Evolutionary conservation across 345 rosid species (phyloP), one percentile per base, ranked within the genome.

Genomic region (Moricandia arvensis): DNA sequence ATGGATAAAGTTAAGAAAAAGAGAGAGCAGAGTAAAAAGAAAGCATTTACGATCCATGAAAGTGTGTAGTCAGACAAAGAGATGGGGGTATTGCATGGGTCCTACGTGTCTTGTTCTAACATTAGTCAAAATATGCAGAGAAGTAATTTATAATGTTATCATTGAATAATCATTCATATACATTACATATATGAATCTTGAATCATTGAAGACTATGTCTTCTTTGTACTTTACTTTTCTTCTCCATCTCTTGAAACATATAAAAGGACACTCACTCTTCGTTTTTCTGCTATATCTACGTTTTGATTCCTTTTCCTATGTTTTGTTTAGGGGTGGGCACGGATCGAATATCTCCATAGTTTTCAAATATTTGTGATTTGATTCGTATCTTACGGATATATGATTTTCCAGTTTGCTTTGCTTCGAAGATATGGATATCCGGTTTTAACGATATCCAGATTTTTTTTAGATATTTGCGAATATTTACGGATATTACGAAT

Each of bases 31-130:
- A 29, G 77, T 72, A 73, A 68, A 78, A 47, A 60, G 69, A 78
- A 78, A 74, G 82, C 79, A 73, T 74, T 79, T 73, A 79, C 75
- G 74, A 78, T 73, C 62, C 81, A 78, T 73, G 72, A 78, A 78
- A 68, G 68, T 74, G 68, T 68, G 72, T 51, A 79, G 73, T 66
- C 81, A 66, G 35, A 77, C 72, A 64, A 71, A 71, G 72, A 71
- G 76, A 77, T 77, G 80, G 76, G 72, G 8, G 15, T 21, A 61
- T 35, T 79, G 79, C 82, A 79, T 74, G 82, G 75, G 75, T 79
- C 79, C 79, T 79, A 74, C 79, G 75, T 79, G 82, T 57, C 79
- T 78, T 29, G 30, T 63, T 59, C 41, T 66, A 63, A 45, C 34
- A 69, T 49, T 29, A 17, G 62, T 74, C 63, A 68, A 54, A 66